Evolutionary conservation across 2,329 filamentous ascomycete genomes (phyloP).

Genomic region (Trichoderma oligosporum): DNA sequence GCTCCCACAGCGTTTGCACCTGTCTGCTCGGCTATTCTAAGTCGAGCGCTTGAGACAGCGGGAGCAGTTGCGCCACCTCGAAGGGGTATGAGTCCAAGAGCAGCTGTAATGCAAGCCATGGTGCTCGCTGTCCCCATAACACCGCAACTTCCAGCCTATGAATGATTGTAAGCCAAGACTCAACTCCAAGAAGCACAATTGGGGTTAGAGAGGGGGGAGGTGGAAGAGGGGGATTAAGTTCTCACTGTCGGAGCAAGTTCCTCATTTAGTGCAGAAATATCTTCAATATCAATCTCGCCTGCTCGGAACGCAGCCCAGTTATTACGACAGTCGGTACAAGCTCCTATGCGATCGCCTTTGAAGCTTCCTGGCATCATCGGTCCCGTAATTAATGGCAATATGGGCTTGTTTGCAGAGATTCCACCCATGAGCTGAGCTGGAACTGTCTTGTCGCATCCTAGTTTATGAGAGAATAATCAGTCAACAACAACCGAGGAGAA

Average conservation of each 20-base stretch:
- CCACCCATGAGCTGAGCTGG: slow-evolving; percentile 73
- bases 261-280: slow-evolving; percentile 66
- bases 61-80: slow-evolving; percentile 69
- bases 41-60: slow-evolving; percentile 71
- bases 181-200: too few relatives aligned
- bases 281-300: slow-evolving; percentile 65
- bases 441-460: slow-evolving; percentile 70
- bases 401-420: slow-evolving; percentile 69
- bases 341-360: slow-evolving; percentile 60
- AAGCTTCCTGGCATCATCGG: slow-evolving; percentile 73
- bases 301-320: slow-evolving; percentile 69
- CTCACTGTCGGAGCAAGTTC: slow-evolving; percentile 66
- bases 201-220: too few relatives aligned
- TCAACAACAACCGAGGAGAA: not conserved
- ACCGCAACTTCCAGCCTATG: slow-evolving; percentile 69
- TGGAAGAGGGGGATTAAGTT: not conserved
- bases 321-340: slow-evolving; percentile 70
- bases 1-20: slow-evolving; percentile 62
- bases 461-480: not conserved
- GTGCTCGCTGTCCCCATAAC: slow-evolving; percentile 93
- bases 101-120: slow-evolving; percentile 81
- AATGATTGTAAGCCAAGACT: not conserved
- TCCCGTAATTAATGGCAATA: slow-evolving; percentile 65
- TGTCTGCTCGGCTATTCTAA: slow-evolving; percentile 75
- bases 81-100: slow-evolving; percentile 75